phyloP scores from a whole-genome alignment of 139 green algal species.

The Edaphochlamys debaryana region DNA sequence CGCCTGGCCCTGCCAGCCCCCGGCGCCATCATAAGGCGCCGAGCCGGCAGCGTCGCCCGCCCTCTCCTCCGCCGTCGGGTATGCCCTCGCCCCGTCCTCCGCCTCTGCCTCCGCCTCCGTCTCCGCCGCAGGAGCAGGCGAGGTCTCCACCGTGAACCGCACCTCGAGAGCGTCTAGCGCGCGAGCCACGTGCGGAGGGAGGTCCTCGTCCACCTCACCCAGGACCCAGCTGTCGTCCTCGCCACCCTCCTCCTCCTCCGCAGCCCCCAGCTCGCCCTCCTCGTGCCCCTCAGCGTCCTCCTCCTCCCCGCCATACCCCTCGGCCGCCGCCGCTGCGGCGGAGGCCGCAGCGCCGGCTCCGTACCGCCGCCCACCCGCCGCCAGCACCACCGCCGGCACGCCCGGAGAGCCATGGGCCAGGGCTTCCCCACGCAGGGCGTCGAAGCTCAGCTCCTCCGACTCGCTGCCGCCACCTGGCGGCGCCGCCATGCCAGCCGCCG shows the following conservation, averaged over 20 bases:
- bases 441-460: constrained; percentile 34
- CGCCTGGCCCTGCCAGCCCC: neutral
- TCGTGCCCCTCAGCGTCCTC: neutral
- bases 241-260: neutral
- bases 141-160: too few species aligned
- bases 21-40: too few species aligned
- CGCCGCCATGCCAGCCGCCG: neutral
- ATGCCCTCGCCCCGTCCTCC: too few species aligned
- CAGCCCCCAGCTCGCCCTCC: neutral
- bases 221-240: constrained; percentile 38
- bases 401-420: neutral
- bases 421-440: neutral
- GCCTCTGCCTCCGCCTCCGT: too few species aligned
- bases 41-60: neutral
- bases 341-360: neutral
- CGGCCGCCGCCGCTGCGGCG: neutral
- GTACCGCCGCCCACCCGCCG: neutral
- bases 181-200: constrained; percentile 2
- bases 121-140: too few species aligned
- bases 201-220: constrained; percentile 34
- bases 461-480: neutral
- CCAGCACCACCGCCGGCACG: neutral
- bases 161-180: constrained; percentile 17
- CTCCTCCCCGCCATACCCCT: neutral
- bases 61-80: neutral